phyloP scores from a whole-genome alignment of 1,284 basidiomycete genomes.

The Hemileia vastatrix region DNA sequence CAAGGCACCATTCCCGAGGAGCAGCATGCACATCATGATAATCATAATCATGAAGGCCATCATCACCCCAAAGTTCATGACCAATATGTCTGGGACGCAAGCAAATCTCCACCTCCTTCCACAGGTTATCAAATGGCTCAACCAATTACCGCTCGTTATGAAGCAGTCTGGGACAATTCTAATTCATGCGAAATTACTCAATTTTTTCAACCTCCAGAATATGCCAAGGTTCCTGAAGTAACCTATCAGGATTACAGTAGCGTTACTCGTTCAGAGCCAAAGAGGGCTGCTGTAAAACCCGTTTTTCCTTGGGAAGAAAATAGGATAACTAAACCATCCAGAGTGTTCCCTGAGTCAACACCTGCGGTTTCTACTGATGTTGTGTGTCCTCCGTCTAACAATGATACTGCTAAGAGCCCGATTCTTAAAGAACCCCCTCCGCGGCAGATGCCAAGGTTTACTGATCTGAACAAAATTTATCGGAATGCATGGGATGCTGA shows the following conservation, averaged over 20 bases:
- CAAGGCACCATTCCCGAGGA: not conserved
- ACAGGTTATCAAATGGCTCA: conserved; percentile 48
- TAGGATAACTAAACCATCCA: conserved; percentile 55
- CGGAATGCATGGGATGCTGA: conserved; percentile 22
- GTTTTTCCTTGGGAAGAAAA: conserved; percentile 88
- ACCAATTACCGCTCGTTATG: conserved; percentile 46
- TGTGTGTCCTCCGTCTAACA: no score
- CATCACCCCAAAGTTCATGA: conserved; percentile 10
- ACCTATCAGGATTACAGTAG: conserved; percentile 48
- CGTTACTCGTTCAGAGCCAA: conserved; percentile 52
- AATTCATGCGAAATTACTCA: conserved; percentile 25
- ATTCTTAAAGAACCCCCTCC: not conserved
- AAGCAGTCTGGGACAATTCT: conserved; percentile 50
- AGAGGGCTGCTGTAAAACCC: conserved; percentile 60
- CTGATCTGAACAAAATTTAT: conserved; percentile 13
- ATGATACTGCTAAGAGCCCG: not conserved
- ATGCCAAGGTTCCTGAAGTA: conserved; percentile 39
- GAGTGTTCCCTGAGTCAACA: conserved; percentile 60
- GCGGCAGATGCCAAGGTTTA: not conserved
- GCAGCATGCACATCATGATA: not conserved
- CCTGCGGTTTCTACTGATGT: no score
- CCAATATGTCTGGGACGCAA: conserved; percentile 48
- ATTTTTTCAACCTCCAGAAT: conserved; percentile 55
- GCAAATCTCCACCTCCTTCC: conserved; percentile 47
- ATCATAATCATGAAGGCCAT: not conserved